Conservation (phyloP, 768 basidiomycete species). For the Rhizopogon vinicolor region DNA sequence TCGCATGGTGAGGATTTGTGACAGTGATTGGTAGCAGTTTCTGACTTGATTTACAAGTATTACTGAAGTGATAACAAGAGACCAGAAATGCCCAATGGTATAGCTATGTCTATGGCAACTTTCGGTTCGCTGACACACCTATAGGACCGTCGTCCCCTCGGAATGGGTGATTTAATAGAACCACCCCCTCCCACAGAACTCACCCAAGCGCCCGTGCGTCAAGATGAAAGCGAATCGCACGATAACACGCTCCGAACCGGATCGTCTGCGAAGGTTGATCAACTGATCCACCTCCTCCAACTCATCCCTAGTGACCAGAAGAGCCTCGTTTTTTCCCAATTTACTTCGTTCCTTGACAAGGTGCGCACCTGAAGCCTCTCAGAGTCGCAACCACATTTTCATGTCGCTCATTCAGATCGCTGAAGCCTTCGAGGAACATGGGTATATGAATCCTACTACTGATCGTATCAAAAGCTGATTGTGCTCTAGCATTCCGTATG, state of each 20-base stretch:
- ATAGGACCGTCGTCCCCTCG: constrained; percentile 68
- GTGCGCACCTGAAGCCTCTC: constrained; percentile 28
- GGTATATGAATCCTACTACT: constrained; percentile 32
- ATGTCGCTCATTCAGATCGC: constrained; percentile 48
- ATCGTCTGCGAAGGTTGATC: constrained; percentile 84
- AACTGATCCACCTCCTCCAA: constrained; percentile 67
- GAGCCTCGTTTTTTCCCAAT: constrained; percentile 86
- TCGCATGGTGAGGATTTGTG: constrained; percentile 48
- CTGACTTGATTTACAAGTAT: constrained; percentile 40
- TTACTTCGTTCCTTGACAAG: constrained; percentile 81
- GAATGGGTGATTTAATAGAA: constrained; percentile 52
- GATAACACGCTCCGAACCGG: constrained; percentile 38
- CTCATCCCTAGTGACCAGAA: constrained; percentile 70
- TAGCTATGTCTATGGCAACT: constrained; percentile 4
- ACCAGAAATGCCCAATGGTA: constrained; percentile 83
- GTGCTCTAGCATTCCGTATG: constrained; percentile 57
- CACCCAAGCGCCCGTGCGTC: constrained; percentile 50
- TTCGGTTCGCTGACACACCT: constrained; percentile 1
- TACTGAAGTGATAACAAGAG: constrained; percentile 60
- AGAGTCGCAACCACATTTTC: background rate
- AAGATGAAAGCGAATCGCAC: constrained; percentile 35
- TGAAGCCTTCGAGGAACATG: constrained; percentile 58
- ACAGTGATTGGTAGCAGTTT: background rate
- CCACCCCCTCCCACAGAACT: constrained; percentile 63
- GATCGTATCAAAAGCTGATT: background rate